Conservation (phyloP, 2,329 filamentous ascomycete genomes). For the Hypoxylon rubiginosum region DNA sequence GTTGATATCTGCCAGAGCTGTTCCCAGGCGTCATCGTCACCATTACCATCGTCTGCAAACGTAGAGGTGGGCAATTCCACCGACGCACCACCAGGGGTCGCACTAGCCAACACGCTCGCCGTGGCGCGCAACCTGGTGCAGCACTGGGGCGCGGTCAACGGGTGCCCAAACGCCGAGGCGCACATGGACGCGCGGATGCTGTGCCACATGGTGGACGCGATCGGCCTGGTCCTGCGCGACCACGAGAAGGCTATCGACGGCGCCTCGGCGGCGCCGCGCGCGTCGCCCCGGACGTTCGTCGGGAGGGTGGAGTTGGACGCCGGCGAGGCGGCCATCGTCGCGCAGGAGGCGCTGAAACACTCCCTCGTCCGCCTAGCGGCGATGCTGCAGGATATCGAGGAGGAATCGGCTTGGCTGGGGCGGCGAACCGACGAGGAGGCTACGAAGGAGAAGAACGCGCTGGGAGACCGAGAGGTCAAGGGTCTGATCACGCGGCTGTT, state of each 20-base stretch:
- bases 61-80: no score
- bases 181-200: slow-evolving; percentile 26
- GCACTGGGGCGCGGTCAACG: slow-evolving; percentile 36
- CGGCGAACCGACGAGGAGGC: no score
- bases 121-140: slow-evolving; percentile 26
- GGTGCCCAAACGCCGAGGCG: slow-evolving; percentile 28
- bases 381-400: slow-evolving; percentile 37
- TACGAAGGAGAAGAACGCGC: no score
- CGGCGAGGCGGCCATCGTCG: slow-evolving; percentile 24
- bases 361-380: slow-evolving; percentile 35
- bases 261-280: not conserved
- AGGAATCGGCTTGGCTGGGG: slow-evolving; percentile 23
- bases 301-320: slow-evolving; percentile 31
- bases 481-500: slow-evolving; percentile 32
- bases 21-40: no score
- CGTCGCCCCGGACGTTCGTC: slow-evolving; percentile 7
- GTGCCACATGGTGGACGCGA: slow-evolving; percentile 31
- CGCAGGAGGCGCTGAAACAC: slow-evolving; percentile 34
- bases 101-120: slow-evolving; percentile 7
- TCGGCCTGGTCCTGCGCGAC: slow-evolving; percentile 13
- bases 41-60: no score
- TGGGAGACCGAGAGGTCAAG: slow-evolving; percentile 22
- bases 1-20: no score
- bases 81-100: not conserved
- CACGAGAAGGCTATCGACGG: slow-evolving; percentile 27